Conservation (phyloP, 805 yeast genomes). For the Sugiyamaella valdiviana region DNA sequence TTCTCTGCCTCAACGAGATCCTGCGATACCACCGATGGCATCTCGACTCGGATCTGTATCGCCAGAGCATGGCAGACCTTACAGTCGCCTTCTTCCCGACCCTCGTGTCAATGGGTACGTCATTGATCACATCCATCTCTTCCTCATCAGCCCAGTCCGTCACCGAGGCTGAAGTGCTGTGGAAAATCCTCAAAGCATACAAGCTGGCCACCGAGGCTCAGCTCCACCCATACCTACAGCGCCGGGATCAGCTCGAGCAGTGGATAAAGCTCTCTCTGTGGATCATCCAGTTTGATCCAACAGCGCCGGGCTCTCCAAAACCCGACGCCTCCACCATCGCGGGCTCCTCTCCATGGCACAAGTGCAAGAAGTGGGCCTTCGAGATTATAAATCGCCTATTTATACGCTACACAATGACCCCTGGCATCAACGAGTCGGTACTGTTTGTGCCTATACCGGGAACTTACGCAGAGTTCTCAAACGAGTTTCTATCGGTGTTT, state of each 20-base stretch:
- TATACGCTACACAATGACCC: constrained; percentile 7
- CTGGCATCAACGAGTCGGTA: not conserved
- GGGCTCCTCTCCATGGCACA: constrained; percentile 44
- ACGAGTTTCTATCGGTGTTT: constrained; percentile 6
- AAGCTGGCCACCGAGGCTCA: constrained; percentile 62
- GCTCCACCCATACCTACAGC: constrained; percentile 59
- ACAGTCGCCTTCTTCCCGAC: constrained; percentile 55
- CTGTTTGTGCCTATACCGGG: not conserved
- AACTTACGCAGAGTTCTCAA: constrained; percentile 7
- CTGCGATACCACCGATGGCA: constrained; percentile 62
- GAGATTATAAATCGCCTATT: constrained; percentile 37
- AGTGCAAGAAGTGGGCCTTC: constrained; percentile 81
- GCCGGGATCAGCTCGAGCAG: constrained; percentile 41
- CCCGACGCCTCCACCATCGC: constrained; percentile 37
- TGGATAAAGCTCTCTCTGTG: constrained; percentile 77
- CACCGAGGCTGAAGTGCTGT: constrained; percentile 59
- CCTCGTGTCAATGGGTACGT: constrained; percentile 51
- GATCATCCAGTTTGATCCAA: constrained; percentile 53
- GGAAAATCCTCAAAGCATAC: constrained; percentile 64
- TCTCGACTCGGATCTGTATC: constrained; percentile 39
- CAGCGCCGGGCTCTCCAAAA: constrained; percentile 35
- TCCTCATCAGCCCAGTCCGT: constrained; percentile 36
- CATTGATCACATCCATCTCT: constrained; percentile 20
- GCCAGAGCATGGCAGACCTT: constrained; percentile 43
- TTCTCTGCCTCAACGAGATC: constrained; percentile 47